Evolutionary conservation across 257 asterid genomes (phyloP).

Genomic region (Solanum chmielewskii): DNA sequence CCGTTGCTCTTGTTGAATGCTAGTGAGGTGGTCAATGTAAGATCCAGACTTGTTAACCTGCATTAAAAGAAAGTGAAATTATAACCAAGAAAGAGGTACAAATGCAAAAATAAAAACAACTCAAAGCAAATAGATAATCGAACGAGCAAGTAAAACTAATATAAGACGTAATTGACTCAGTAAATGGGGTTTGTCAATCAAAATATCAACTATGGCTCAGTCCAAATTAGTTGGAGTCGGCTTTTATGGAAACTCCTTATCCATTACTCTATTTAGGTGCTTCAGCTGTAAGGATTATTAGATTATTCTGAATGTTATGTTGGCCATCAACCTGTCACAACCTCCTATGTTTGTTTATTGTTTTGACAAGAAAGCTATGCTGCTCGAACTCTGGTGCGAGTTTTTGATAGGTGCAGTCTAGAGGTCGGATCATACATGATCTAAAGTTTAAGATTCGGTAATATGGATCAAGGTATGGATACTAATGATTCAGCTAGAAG

Average conservation of each 20-base stretch:
- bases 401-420: not conserved
- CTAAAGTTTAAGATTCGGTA: not conserved
- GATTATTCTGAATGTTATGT: not conserved
- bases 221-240: not conserved
- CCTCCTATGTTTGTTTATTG: not conserved
- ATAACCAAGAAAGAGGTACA: not conserved
- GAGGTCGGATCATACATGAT: not conserved
- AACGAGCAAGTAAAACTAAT: not conserved
- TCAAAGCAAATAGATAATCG: not conserved
- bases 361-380: not conserved
- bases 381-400: not conserved
- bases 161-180: not conserved
- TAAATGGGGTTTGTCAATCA: not conserved
- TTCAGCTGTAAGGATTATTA: not conserved
- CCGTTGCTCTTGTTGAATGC: slow-evolving; percentile 94
- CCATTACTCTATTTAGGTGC: not conserved
- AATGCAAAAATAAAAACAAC: not conserved
- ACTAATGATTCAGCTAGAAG: not conserved
- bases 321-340: not conserved
- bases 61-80: not conserved
- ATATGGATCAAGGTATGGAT: not conserved
- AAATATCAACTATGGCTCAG: not conserved
- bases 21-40: slow-evolving; percentile 62
- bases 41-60: slow-evolving; percentile 67
- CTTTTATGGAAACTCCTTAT: not conserved